A percentile compares a stretch with the other conserved stretches of the same genome.
Evolutionary conservation across 768 basidiomycete species (phyloP).

Genomic region (Cyathus striatus): DNA sequence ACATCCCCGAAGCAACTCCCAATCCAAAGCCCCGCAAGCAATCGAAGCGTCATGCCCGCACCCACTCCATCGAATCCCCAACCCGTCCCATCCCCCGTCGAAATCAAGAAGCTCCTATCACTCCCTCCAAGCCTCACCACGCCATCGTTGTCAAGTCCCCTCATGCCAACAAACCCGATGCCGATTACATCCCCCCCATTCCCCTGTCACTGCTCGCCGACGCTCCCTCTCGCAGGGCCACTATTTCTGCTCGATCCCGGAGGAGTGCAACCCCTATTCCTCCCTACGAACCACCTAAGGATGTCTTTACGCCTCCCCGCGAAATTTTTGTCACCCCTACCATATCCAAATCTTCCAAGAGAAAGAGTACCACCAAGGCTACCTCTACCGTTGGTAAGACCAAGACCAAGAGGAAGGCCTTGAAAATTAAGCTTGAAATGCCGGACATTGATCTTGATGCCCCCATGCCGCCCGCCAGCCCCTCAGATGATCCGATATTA

Average conservation of each 20-base stretch:
- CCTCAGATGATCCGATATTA: constrained; percentile 71
- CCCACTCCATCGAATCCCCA: constrained; percentile 17
- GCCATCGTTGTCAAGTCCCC: constrained; percentile 31
- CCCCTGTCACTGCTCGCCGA: constrained; percentile 12
- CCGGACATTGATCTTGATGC: constrained; percentile 55
- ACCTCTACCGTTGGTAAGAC: constrained; percentile 4
- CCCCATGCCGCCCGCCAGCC: constrained; percentile 66
- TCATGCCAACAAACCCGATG: constrained; percentile 41
- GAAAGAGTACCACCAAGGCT: constrained; percentile 13
- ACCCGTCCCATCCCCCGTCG: too few relatives aligned
- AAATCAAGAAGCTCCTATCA: constrained; percentile 7
- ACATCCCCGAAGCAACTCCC: constrained; percentile 40
- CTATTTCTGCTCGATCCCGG: constrained; percentile 19
- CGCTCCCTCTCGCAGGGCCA: constrained; percentile 13
- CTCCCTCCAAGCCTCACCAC: constrained; percentile 13
- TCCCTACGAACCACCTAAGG: constrained; percentile 59
- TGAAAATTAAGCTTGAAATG: constrained; percentile 50
- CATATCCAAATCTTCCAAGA: constrained; percentile 32
- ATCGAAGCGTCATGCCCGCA: constrained; percentile 14
- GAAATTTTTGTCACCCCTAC: constrained; percentile 47
- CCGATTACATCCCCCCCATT: constrained; percentile 39
- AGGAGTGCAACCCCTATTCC: constrained; percentile 54
- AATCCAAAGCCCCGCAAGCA: constrained; percentile 62
- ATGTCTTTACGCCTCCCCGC: constrained; percentile 69
- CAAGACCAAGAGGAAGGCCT: constrained; percentile 6